Percentiles rank a stretch among this genome's conserved stretches.
Conservation (phyloP, 345 rosid genomes). For the Arabis hirsuta region DNA sequence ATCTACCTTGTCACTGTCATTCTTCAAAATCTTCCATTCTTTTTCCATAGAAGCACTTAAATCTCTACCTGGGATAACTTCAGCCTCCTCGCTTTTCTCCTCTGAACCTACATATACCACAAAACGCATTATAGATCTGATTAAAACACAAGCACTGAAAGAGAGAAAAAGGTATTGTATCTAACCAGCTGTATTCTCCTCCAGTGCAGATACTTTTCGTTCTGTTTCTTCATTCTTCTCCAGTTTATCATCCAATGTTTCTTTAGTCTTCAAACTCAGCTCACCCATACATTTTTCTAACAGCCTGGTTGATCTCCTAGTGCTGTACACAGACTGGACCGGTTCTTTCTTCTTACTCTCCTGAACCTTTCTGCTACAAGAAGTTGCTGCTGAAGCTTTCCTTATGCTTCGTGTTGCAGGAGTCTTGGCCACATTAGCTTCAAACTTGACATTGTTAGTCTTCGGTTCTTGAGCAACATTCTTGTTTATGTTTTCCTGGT, state of each 20-base stretch:
- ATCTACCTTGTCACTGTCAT: conserved; percentile 7
- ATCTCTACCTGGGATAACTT: conserved; percentile 37
- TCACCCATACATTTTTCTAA: conserved; percentile 63
- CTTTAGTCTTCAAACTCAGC: conserved; percentile 54
- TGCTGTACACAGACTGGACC: conserved; percentile 55
- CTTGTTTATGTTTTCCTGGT: conserved; percentile 45
- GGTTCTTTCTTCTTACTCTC: conserved; percentile 33
- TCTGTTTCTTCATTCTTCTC: conserved; percentile 19
- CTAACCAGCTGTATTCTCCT: conserved; percentile 33
- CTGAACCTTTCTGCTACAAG: conserved; percentile 32
- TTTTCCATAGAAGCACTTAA: conserved; percentile 41
- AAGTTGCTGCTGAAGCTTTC: conserved; percentile 41
- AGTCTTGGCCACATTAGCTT: conserved; percentile 34
- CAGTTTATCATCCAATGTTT: conserved; percentile 20
- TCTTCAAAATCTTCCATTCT: conserved; percentile 39
- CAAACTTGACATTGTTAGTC: conserved; percentile 26
- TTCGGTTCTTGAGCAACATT: conserved; percentile 39
- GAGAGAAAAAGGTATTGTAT: neutral
- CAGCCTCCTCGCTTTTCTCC: conserved; percentile 24
- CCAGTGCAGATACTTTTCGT: conserved; percentile 20
- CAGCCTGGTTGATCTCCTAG: conserved; percentile 75
- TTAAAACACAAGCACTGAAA: neutral
- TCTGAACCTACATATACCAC: conserved; percentile 32
- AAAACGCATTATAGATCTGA: neutral
- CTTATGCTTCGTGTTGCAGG: conserved; percentile 43